A percentile compares a stretch with the other conserved stretches of the same genome.
These are phyloP conservation scores for Galerina marginata DNA, from an alignment of 768 basidiomycete species.

Conservation along the genomic window DNA sequence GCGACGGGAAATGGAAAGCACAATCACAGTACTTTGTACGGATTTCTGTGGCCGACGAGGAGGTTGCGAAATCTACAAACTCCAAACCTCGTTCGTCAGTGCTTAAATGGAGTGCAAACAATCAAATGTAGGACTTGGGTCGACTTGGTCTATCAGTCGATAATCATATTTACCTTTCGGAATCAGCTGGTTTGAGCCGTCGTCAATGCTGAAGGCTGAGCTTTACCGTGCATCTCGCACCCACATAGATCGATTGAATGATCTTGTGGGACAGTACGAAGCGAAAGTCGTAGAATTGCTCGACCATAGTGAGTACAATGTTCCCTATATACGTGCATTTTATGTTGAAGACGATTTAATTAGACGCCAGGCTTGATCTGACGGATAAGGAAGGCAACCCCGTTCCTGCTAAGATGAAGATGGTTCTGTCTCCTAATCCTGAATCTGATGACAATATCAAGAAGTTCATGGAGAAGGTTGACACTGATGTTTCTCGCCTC, in stretches of 20 bases:
- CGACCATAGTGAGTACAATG: neutral
- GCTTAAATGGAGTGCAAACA: neutral
- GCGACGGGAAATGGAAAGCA: no score
- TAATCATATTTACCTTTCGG: neutral
- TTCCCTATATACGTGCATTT: neutral
- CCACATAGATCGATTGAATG: no score
- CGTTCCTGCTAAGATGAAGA: neutral
- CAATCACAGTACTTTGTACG: neutral
- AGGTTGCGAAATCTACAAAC: neutral
- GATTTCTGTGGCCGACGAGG: neutral
- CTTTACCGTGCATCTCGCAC: neutral
- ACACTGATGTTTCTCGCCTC: no score
- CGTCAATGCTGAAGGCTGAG: neutral
- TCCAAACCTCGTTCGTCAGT: neutral
- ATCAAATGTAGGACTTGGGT: neutral
- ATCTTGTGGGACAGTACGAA: neutral
- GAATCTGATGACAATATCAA: no score
- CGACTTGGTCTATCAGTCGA: no score
- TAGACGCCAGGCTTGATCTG: neutral
- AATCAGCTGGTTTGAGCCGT: neutral
- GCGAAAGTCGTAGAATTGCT: neutral
- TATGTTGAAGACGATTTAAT: neutral
- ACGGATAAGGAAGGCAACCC: neutral
- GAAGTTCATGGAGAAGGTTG: no score
- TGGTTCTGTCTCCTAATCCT: neutral